A percentile compares a stretch with the other conserved stretches of the same genome.
phyloP scores from a whole-genome alignment of 768 basidiomycete species.

The Termitomyces heimii region DNA sequence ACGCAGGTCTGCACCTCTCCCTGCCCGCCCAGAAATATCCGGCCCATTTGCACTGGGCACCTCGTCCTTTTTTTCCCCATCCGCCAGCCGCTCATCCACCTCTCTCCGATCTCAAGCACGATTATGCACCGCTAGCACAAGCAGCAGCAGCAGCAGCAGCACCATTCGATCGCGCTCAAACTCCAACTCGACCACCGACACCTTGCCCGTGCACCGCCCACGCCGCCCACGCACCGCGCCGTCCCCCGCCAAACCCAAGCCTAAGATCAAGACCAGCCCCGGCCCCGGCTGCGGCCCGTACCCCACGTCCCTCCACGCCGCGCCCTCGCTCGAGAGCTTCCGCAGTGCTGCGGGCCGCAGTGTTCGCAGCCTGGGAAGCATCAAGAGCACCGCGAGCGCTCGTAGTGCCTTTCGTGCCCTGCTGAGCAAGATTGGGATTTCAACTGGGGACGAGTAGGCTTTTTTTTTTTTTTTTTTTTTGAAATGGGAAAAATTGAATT shows the following conservation, averaged over 20 bases:
- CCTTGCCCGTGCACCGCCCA: not conserved
- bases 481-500: too few species aligned
- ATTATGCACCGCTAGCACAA: not conserved
- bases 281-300: not conserved
- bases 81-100: conserved; percentile 7
- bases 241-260: not conserved
- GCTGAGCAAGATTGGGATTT: conserved; percentile 28
- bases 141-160: not conserved
- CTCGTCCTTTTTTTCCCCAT: conserved; percentile 8
- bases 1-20: conserved; percentile 4
- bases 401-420: conserved; percentile 32
- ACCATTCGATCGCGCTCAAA: conserved; percentile 7
- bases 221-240: not conserved
- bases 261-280: conserved; percentile 3
- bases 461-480: not conserved
- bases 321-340: conserved; percentile 43
- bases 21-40: conserved; percentile 32
- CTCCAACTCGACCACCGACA: conserved; percentile 9
- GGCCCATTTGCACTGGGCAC: conserved; percentile 41
- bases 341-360: conserved; percentile 37
- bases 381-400: conserved; percentile 34
- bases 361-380: conserved; percentile 35
- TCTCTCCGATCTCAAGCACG: conserved; percentile 9
- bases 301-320: conserved; percentile 22
- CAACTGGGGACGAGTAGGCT: not conserved